Evolutionary conservation across 305 asterid genomes (phyloP).

Genomic region (Solanum hybrid): DNA sequence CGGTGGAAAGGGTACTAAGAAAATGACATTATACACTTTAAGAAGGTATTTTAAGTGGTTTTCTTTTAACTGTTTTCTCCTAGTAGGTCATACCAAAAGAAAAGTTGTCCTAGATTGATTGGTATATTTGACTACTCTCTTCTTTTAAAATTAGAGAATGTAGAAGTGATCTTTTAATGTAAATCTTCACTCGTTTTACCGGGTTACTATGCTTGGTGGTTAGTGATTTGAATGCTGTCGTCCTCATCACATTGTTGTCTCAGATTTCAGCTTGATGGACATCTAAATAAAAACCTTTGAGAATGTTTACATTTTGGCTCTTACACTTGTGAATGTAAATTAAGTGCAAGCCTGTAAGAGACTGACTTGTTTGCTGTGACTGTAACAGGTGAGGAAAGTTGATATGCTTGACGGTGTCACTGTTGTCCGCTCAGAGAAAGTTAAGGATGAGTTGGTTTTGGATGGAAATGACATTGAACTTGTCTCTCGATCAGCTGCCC

Average conservation of each 20-base stretch:
- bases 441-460: conserved; percentile 58
- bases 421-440: conserved; percentile 60
- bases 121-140: background rate
- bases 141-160: background rate
- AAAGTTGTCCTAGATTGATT: background rate
- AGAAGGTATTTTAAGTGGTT: background rate
- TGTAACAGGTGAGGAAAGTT: conserved; percentile 52
- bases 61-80: background rate
- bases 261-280: background rate
- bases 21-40: background rate
- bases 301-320: background rate
- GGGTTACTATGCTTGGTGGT: background rate
- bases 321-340: background rate
- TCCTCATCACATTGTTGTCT: background rate
- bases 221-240: background rate
- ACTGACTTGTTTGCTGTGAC: background rate
- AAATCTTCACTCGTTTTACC: background rate
- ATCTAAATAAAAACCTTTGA: background rate
- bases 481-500: conserved; percentile 59
- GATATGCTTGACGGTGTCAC: conserved; percentile 69
- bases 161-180: background rate
- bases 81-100: background rate
- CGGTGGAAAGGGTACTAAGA: background rate
- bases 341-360: background rate
- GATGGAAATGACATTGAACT: conserved; percentile 72